Percentiles rank a stretch among this genome's conserved stretches.
phyloP scores from a whole-genome alignment of 257 asterid genomes.

The Ehretia macrophylla region DNA sequence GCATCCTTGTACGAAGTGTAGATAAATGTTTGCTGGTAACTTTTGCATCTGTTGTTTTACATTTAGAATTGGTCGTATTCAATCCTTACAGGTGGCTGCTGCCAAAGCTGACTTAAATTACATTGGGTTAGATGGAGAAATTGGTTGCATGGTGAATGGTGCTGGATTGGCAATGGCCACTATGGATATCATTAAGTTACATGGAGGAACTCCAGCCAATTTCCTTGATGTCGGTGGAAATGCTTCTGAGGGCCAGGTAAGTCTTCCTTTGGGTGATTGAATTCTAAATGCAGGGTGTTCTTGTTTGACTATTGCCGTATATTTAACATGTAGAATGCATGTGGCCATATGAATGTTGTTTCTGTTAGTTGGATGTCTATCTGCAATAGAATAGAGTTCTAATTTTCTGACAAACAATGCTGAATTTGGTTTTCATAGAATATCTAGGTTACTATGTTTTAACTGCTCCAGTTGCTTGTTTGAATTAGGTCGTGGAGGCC shows the following conservation, averaged over 20 bases:
- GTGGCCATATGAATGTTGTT: too few species aligned
- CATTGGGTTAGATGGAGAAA: constrained; percentile 98
- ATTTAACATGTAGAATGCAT: too few species aligned
- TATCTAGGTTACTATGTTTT: neutral
- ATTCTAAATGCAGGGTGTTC: neutral
- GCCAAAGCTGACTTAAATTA: constrained; percentile 96
- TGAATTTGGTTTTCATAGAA: too few species aligned
- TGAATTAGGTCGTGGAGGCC: constrained; percentile 94
- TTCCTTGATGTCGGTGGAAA: constrained; percentile 99
- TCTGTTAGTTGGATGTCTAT: too few species aligned
- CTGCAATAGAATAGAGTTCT: too few species aligned
- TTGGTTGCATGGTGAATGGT: constrained; percentile 99
- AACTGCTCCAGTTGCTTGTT: too few species aligned
- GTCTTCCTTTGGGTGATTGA: constrained; percentile 6
- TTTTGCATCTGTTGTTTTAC: neutral
- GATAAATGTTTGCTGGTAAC: neutral
- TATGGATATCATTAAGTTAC: constrained; percentile 94
- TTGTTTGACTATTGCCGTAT: too few species aligned
- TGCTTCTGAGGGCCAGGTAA: constrained; percentile 95
- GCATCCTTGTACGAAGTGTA: neutral
- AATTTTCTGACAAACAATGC: too few species aligned
- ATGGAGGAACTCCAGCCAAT: constrained; percentile 99
- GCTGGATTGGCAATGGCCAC: constrained; percentile 99
- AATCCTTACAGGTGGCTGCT: constrained; percentile 76
- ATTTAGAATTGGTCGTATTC: neutral